phyloP scores from a whole-genome alignment of 1,139 yeast genomes.

The Diutina rugosa region DNA sequence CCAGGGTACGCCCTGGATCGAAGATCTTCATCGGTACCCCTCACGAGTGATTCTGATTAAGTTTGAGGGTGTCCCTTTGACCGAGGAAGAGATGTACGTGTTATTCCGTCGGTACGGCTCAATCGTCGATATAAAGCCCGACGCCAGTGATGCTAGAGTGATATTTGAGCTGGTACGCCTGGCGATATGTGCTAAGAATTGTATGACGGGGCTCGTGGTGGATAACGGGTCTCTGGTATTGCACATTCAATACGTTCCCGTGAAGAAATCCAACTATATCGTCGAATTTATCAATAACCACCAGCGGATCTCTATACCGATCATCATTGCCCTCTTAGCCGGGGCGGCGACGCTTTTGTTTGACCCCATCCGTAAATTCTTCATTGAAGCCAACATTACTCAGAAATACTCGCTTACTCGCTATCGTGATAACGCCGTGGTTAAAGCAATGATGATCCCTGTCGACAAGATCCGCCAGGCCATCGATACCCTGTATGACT shows the following conservation, averaged over 20 bases:
- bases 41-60: slow-evolving; percentile 47
- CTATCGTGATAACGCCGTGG: slow-evolving; percentile 27
- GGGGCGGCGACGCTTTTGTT: background rate
- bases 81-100: slow-evolving; percentile 77
- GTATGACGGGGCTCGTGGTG: slow-evolving; percentile 66
- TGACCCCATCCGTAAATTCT: slow-evolving; percentile 1
- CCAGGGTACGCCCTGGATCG: slow-evolving; percentile 92
- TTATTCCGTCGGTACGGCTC: slow-evolving; percentile 80
- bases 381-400: background rate
- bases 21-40: slow-evolving; percentile 73
- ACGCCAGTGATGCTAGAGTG: slow-evolving; percentile 26
- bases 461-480: slow-evolving; percentile 12
- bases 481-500: slow-evolving; percentile 7
- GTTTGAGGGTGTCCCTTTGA: slow-evolving; percentile 61
- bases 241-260: slow-evolving; percentile 62
- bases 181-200: slow-evolving; percentile 81
- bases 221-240: slow-evolving; percentile 41
- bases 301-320: slow-evolving; percentile 67
- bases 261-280: slow-evolving; percentile 37
- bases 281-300: slow-evolving; percentile 55
- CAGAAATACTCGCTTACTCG: slow-evolving; percentile 12
- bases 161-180: slow-evolving; percentile 44
- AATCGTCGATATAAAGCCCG: slow-evolving; percentile 60
- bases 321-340: slow-evolving; percentile 20
- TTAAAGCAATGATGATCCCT: slow-evolving; percentile 20